Percentiles rank a stretch among this genome's conserved stretches.
Evolutionary conservation across 1,284 basidiomycete genomes (phyloP).

Genomic region (Hymenochaete sp.): DNA sequence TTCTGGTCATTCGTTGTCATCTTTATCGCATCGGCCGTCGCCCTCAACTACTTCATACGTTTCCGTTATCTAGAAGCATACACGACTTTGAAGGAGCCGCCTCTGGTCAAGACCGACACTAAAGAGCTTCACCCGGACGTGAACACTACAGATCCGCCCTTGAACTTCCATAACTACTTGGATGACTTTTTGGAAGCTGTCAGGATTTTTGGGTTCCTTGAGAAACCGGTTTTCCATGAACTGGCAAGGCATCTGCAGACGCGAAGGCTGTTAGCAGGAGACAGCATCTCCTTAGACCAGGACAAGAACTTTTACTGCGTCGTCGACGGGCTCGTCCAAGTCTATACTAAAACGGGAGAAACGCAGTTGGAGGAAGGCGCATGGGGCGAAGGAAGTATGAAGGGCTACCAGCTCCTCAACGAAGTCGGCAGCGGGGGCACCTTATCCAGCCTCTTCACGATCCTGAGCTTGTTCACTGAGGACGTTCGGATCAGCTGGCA

Average conservation of each 20-base stretch:
- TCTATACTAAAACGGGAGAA: conserved; percentile 66
- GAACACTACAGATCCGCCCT: conserved; percentile 63
- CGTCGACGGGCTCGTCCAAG: conserved; percentile 83
- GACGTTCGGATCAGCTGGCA: conserved; percentile 92
- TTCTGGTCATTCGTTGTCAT: conserved; percentile 83
- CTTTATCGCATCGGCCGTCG: conserved; percentile 56
- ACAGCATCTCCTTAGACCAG: conserved; percentile 83
- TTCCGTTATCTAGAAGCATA: conserved; percentile 75
- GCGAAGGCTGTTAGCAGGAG: conserved; percentile 81
- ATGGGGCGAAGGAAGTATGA: conserved; percentile 80
- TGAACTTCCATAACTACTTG: conserved; percentile 86
- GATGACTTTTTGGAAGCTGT: conserved; percentile 94
- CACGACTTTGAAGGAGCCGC: conserved; percentile 78
- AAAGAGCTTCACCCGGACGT: conserved; percentile 82
- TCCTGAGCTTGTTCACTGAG: conserved; percentile 93
- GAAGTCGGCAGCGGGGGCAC: conserved; percentile 94
- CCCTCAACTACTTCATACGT: conserved; percentile 76
- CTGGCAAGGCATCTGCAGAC: conserved; percentile 90
- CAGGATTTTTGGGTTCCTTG: conserved; percentile 89
- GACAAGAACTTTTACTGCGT: conserved; percentile 96
- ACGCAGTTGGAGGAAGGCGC: conserved; percentile 38
- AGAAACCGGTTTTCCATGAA: conserved; percentile 94
- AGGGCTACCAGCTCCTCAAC: conserved; percentile 89
- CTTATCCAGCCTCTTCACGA: conserved; percentile 92
- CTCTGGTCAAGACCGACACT: conserved; percentile 67